Evolutionary conservation across 495 filamentous ascomycete species (phyloP), one percentile per base, ranked within the genome.

Genomic region (Lepraria neglecta): DNA sequence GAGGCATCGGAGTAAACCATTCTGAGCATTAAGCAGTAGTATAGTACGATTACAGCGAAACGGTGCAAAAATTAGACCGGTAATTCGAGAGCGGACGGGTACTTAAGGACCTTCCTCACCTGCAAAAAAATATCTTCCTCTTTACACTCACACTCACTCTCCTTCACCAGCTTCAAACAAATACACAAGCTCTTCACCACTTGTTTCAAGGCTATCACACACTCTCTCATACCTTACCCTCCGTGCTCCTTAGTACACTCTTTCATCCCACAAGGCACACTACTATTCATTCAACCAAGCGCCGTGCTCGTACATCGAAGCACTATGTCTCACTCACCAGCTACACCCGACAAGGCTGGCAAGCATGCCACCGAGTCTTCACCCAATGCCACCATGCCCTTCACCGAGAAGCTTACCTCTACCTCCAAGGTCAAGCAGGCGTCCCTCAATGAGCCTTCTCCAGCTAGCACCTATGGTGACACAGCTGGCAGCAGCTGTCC

Each of bases 381-480:
- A 21, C 27, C 55, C 46, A 63, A 61, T 45, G 43, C 46, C 3
- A 15, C 56, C 28, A 30, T 56, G n/a, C 42, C 59, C 30, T 66
- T 59, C 27, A 27, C 45, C 4, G 61, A 68, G 9, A 59, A 59
- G 48, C 53, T 47, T 44, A 54, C 60, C 42, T 63, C 65, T 21
- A 27, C 52, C 4, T 54, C 60, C 15, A 62, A 62, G 30, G 43
- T 51, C 19, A 63, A 65, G 59, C 62, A 47, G 27, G 44, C 55
- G 10, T 69, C 66, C 28, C 47, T 67, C 14, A 57, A 61, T n/a
- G 67, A 71, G 61, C 71, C 69, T 38, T 75, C 73, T 38, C 73
- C 73, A 47, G 71, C 71, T n/a, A 73, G 71, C 64, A 75, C 71
- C 11, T 70, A 72, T 65, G 71, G 71, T 40, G 70, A 65, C 15